Evolutionary conservation across 345 rosid species (phyloP), one percentile per base, ranked within the genome.

Genomic region (Mallotus nudiflorus): DNA sequence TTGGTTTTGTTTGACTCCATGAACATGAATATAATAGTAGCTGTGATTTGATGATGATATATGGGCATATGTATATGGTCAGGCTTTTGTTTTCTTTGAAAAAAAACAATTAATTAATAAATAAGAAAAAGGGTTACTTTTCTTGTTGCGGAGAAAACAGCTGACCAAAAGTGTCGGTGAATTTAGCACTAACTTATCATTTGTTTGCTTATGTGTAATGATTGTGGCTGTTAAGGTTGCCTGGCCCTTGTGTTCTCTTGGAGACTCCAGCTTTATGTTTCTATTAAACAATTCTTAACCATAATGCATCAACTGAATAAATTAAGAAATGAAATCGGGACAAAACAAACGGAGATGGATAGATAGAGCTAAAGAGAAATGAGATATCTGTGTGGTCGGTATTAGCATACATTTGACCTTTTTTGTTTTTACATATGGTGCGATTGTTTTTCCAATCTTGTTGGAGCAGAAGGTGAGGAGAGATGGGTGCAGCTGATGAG

Each of bases 401-500:
- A 12, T 60, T 28, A 48, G 50, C 63, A 28, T 39, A 8, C 52
- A 31, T 40, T 42, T 37, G 60, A 72, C 24, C 28, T n/a, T n/a
- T n/a, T n/a, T n/a, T n/a, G n/a, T n/a, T n/a, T n/a, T n/a, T n/a
- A n/a, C n/a, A 16, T 40, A 57, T 51, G 66, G 45, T 70, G 12
- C n/a, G n/a, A n/a, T n/a, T 63, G 45, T 67, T 74, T 74, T 59
- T 67, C 28, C 68, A 62, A 53, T 9, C 37, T 65, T 65, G 42
- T 52, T 59, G 62, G 25, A 67, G 60, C 56, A 71, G 78, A 60
- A 73, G 74, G 69, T 69, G 69, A 78, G 42, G 42, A 42, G 82
- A 69, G 68, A 86, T 86, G 86, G 88, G 76, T 57, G 77, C 80
- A 56, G 85, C 80, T 54, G 72, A 78, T 13, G 89, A 75, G 63